Base-by-base conservation (phyloP, 441 rosid genomes). In the Pelargonium cotyledonis region DNA sequence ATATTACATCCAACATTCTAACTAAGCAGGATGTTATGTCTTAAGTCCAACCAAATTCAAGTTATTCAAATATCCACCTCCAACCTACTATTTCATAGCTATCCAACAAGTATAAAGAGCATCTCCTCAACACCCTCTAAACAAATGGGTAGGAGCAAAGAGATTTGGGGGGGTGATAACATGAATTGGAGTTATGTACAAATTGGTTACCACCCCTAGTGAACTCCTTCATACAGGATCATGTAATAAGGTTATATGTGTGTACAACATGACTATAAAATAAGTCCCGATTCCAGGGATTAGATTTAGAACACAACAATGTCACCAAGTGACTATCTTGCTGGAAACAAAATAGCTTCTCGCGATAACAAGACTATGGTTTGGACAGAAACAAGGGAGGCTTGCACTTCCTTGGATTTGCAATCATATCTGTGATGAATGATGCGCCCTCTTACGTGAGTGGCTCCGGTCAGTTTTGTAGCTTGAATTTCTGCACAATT, bases 401-500 rank as follows among this genome's bases (percentile, higher is more conserved):
- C 4, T 19, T 6, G 3, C 65, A 15, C 47, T 55, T 4, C 8
- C 8, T 35, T 64, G 61, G 57, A 65, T 40, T 38, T 46, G n/a
- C 68, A 58, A 58, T 82, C 65, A 79, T 66, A 72, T 79, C 58
- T 70, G 74, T 1, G 78, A 72, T 8, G 79, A 78, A 70, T 62
- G 74, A 61, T 68, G 77, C 0, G 65, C 21, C 76, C 88, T 83
- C 74, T 86, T 86, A n/a, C 81, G 72, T 0, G 78, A 65, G 61
- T 63, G 77, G 62, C 71, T 41, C 16, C 35, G 60, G 5, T 79
- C 82, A 14, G 70, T 51, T 47, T 38, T 77, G 60, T 73, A 69
- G 66, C 82, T 76, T 3, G 81, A 75, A 72, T 61, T 80, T 78
- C 89, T 86, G 81, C 80, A 69, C 2, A 66, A 71, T 53, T 53